Evolutionary conservation across 768 basidiomycete genomes (phyloP).

Genomic region (Termitomyces sp.): DNA sequence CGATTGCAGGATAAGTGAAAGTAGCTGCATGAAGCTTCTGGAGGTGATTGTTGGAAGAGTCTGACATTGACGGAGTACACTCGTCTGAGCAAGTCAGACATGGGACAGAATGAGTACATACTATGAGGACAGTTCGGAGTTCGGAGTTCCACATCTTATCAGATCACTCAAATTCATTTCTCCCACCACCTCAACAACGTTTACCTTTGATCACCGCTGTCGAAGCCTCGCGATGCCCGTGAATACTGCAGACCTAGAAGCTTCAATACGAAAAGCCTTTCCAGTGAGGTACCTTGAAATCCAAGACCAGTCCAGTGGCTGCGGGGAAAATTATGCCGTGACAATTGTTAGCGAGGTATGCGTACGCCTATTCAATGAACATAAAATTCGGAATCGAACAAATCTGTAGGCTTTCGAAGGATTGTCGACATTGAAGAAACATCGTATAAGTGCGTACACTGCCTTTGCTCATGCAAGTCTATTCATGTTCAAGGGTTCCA

Average conservation of each 20-base stretch:
- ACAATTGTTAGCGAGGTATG: conserved; percentile 74
- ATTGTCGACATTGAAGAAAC: conserved; percentile 74
- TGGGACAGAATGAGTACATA: too few species aligned
- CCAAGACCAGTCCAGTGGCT: conserved; percentile 74
- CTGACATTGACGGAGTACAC: background rate
- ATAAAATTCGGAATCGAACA: background rate
- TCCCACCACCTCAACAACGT: background rate
- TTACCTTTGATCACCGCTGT: background rate
- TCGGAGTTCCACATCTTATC: too few species aligned
- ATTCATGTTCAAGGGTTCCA: conserved; percentile 22
- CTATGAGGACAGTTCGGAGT: too few species aligned
- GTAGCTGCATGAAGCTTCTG: conserved; percentile 13
- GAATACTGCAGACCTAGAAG: conserved; percentile 50
- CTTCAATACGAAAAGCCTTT: conserved; percentile 59
- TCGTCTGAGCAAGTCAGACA: background rate
- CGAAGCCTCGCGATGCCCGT: conserved; percentile 52
- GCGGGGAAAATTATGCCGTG: conserved; percentile 75
- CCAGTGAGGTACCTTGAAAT: conserved; percentile 69
- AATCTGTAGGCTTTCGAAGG: conserved; percentile 64
- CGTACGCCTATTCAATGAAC: conserved; percentile 31
- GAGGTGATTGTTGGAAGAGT: background rate
- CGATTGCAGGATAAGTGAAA: conserved; percentile 53
- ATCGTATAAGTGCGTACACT: conserved; percentile 54
- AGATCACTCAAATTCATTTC: conserved; percentile 10
- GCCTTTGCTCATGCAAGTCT: background rate